phyloP scores from a whole-genome alignment of 2,329 filamentous ascomycete species.

The Aureobasidium lini region DNA sequence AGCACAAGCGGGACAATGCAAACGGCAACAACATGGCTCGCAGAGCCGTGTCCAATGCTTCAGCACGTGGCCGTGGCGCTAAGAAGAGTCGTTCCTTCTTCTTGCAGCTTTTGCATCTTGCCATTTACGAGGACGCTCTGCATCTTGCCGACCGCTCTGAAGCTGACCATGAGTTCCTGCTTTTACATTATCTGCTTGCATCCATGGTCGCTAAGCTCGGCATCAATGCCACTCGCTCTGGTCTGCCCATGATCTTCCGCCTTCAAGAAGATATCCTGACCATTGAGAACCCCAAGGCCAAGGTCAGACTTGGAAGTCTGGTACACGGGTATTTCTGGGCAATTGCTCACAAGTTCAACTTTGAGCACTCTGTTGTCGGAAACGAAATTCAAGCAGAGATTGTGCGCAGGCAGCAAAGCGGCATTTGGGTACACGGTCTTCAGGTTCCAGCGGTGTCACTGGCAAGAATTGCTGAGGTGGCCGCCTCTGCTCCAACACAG shows the following conservation, averaged over 20 bases:
- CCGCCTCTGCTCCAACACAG: slow-evolving; percentile 37
- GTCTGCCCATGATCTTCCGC: slow-evolving; percentile 80
- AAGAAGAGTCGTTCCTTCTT: slow-evolving; percentile 60
- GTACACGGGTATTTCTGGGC: slow-evolving; percentile 87
- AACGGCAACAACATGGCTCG: slow-evolving; percentile 38
- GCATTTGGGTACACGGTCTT: slow-evolving; percentile 72
- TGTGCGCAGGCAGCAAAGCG: slow-evolving; percentile 60
- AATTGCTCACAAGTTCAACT: slow-evolving; percentile 67
- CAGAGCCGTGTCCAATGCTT: slow-evolving; percentile 62
- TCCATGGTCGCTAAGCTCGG: slow-evolving; percentile 71
- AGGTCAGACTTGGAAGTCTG: slow-evolving; percentile 73
- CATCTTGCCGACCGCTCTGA: slow-evolving; percentile 53
- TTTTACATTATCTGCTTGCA: slow-evolving; percentile 69
- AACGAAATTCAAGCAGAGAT: slow-evolving; percentile 70
- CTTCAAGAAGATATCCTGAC: slow-evolving; percentile 77
- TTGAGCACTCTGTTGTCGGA: slow-evolving; percentile 63
- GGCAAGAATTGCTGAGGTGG: slow-evolving; percentile 44
- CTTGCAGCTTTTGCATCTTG: slow-evolving; percentile 72
- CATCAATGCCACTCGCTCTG: slow-evolving; percentile 70
- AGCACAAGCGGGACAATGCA: slow-evolving; percentile 32
- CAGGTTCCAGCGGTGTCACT: slow-evolving; percentile 60
- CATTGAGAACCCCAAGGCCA: slow-evolving; percentile 57
- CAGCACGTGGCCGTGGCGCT: slow-evolving; percentile 50
- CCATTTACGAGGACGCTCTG: slow-evolving; percentile 80
- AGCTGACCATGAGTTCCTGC: slow-evolving; percentile 64